Conservation (phyloP, 164 flowering plant species). For the Nymphaea colorata region DNA sequence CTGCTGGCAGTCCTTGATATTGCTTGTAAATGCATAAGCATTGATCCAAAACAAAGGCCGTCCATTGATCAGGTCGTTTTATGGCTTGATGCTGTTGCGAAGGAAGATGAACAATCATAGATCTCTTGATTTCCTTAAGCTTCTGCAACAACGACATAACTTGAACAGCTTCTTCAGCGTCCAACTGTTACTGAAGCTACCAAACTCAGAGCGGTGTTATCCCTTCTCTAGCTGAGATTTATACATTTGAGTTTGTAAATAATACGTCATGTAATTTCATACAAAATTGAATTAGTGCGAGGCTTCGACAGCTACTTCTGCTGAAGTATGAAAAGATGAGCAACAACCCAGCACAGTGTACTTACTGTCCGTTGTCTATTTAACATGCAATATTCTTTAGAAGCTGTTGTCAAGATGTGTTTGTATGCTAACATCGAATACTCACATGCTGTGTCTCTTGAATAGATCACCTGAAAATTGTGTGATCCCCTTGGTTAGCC, state of each 20-base stretch:
- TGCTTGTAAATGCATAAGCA: conserved; percentile 59
- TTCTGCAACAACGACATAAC: neutral
- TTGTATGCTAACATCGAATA: too few relatives aligned
- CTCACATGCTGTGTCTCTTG: too few relatives aligned
- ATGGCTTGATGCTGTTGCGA: conserved; percentile 39
- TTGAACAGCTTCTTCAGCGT: neutral
- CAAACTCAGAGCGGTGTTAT: neutral
- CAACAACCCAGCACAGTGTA: too few relatives aligned
- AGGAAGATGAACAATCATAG: conserved; percentile 10
- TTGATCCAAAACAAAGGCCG: conserved; percentile 56
- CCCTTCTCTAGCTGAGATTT: neutral
- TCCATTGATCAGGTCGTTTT: conserved; percentile 57
- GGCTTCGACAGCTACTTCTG: neutral
- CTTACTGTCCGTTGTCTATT: too few relatives aligned
- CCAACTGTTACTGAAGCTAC: neutral
- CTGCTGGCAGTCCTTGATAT: conserved; percentile 39
- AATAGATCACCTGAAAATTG: too few relatives aligned
- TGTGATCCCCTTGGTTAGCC: too few relatives aligned
- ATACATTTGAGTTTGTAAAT: neutral
- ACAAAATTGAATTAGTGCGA: neutral
- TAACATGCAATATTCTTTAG: too few relatives aligned
- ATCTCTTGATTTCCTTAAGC: neutral
- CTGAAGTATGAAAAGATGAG: neutral
- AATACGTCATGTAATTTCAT: neutral
- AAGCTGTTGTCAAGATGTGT: too few relatives aligned